These are phyloP conservation scores for Sarocladium oryzae DNA, from an alignment of 2,329 filamentous ascomycete species.

Conservation along the genomic window DNA sequence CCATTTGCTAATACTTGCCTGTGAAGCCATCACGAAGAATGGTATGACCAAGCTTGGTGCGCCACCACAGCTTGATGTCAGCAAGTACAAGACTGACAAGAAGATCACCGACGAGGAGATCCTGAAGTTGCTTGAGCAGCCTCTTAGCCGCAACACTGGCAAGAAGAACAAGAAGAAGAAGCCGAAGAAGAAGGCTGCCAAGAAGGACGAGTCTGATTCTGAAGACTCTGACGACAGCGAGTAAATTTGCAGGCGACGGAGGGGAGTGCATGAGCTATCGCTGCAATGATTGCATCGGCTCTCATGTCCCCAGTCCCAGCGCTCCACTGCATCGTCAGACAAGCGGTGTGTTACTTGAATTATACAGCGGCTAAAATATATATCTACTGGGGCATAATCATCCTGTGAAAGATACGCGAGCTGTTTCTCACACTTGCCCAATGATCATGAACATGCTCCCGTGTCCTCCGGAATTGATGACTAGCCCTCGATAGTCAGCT, in stretches of 20 bases:
- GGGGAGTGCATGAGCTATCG: neutral
- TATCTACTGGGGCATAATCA: neutral
- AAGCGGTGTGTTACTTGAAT: neutral
- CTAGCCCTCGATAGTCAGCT: too few species aligned
- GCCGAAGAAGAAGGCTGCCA: conserved; percentile 56
- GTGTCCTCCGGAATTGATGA: too few species aligned
- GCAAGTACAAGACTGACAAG: conserved; percentile 89
- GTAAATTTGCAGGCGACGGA: conserved; percentile 9
- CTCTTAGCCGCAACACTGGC: conserved; percentile 78
- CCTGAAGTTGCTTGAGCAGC: conserved; percentile 87
- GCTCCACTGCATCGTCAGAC: neutral
- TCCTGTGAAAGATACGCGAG: neutral
- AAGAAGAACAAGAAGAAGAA: conserved; percentile 91
- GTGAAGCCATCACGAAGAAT: conserved; percentile 89
- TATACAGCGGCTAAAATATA: conserved; percentile 7
- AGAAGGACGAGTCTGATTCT: conserved; percentile 34
- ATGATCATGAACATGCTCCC: too few species aligned
- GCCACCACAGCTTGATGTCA: conserved; percentile 68
- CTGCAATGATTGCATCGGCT: neutral
- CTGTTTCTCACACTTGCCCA: too few species aligned
- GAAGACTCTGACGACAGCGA: conserved; percentile 26
- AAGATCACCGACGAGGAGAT: conserved; percentile 96
- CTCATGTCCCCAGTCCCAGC: neutral
- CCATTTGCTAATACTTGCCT: conserved; percentile 8
- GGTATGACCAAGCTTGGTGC: conserved; percentile 80